Percentiles rank a stretch among this genome's conserved stretches.
Conservation (phyloP, 352 stramenopile species). For the Phytophthora rubi region DNA sequence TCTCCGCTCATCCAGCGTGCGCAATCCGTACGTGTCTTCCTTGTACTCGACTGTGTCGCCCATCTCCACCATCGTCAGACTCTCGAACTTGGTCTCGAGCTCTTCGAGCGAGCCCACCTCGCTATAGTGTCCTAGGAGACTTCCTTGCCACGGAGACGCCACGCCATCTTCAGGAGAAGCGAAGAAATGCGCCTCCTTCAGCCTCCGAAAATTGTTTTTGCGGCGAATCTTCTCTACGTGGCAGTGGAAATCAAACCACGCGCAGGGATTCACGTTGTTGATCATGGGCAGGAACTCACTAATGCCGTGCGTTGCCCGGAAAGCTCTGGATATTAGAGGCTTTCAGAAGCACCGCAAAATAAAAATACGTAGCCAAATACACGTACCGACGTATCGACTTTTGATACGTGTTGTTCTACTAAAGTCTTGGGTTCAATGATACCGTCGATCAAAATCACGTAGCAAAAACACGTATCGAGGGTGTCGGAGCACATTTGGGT, state of each 20-base stretch:
- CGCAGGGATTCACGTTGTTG: slow-evolving; percentile 44
- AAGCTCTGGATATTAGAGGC: no score
- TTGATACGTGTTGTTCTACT: no score
- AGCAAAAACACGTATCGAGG: no score
- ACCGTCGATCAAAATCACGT: no score
- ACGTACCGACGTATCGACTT: no score
- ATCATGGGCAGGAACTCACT: slow-evolving; percentile 33
- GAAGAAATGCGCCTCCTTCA: slow-evolving; percentile 53
- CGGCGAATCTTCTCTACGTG: slow-evolving; percentile 30
- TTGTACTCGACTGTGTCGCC: slow-evolving; percentile 32
- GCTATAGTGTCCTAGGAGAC: slow-evolving; percentile 44
- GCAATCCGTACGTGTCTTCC: slow-evolving; percentile 41
- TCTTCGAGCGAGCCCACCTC: slow-evolving; percentile 33
- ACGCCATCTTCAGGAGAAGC: slow-evolving; percentile 47
- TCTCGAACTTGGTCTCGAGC: slow-evolving; percentile 37
- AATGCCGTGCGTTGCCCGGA: no score
- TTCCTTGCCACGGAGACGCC: slow-evolving; percentile 46
- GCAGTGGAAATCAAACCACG: slow-evolving; percentile 21
- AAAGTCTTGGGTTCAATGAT: no score
- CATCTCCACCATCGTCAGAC: slow-evolving; percentile 40
- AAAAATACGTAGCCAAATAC: no score
- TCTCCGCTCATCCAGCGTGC: slow-evolving; percentile 38
- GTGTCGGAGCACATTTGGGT: no score
- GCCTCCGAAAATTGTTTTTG: slow-evolving; percentile 42
- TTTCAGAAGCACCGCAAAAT: no score